A percentile compares a stretch with the other conserved stretches of the same genome.
These are phyloP conservation scores for Asterophora parasitica DNA, from an alignment of 768 basidiomycete genomes.

Conservation along the genomic window DNA sequence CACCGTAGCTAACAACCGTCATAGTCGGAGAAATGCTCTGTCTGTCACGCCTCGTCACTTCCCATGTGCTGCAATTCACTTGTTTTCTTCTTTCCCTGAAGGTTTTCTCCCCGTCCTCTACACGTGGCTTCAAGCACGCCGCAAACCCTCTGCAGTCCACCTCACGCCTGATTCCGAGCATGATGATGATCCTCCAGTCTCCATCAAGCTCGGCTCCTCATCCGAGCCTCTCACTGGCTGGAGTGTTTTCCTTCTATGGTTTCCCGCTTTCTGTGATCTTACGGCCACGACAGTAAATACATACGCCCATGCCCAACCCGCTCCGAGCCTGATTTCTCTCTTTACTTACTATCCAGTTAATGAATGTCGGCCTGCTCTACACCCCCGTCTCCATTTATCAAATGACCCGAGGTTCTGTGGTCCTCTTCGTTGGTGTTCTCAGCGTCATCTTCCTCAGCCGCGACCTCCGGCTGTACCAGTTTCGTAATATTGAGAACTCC, in stretches of 20 bases:
- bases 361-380: constrained; percentile 95
- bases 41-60: constrained; percentile 39
- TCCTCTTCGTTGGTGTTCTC: constrained; percentile 89
- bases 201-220: constrained; percentile 29
- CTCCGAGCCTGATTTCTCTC: constrained; percentile 2
- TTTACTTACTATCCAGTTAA: constrained; percentile 42
- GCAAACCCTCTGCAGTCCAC: constrained; percentile 44
- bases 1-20: constrained; percentile 25
- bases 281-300: constrained; percentile 80
- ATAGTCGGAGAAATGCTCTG: constrained; percentile 92
- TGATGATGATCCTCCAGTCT: constrained; percentile 36
- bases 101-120: constrained; percentile 84
- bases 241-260: constrained; percentile 75
- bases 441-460: constrained; percentile 89
- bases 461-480: constrained; percentile 86
- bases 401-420: constrained; percentile 91
- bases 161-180: constrained; percentile 49
- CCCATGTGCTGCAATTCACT: constrained; percentile 22
- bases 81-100: constrained; percentile 30
- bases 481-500: constrained; percentile 7
- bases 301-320: background rate
- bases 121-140: constrained; percentile 52
- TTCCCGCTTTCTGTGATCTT: constrained; percentile 86
- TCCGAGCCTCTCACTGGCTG: constrained; percentile 55
- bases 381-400: constrained; percentile 98